Conservation (phyloP, 228 moss, liverwort and hornwort genomes). For the Sphagnum magellanicum region DNA sequence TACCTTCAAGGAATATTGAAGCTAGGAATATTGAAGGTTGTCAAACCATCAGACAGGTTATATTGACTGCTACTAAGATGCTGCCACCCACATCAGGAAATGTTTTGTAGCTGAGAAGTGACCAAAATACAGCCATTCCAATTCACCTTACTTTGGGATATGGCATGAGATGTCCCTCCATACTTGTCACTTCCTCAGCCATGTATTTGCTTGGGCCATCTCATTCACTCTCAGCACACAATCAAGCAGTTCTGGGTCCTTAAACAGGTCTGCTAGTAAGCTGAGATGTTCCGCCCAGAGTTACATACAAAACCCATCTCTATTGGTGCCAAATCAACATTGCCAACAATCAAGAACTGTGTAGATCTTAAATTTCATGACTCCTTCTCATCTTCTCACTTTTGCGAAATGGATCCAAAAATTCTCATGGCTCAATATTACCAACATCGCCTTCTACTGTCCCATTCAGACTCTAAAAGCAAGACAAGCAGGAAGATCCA, state of each 20-base stretch:
- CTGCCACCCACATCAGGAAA: slow-evolving; percentile 96
- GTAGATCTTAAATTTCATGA: no score
- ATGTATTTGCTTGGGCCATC: slow-evolving; percentile 50
- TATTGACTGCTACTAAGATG: slow-evolving; percentile 51
- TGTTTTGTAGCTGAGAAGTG: slow-evolving; percentile 37
- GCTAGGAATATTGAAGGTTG: no score
- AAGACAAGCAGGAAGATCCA: no score
- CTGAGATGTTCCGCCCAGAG: slow-evolving; percentile 86
- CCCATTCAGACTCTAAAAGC: no score
- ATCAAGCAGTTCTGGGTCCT: slow-evolving; percentile 56
- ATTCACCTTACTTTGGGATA: slow-evolving; percentile 64
- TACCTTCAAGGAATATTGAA: no score
- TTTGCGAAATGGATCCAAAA: no score
- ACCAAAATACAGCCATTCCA: slow-evolving; percentile 43
- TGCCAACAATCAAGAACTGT: no score
- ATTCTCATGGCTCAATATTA: no score
- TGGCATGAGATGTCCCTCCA: slow-evolving; percentile 65
- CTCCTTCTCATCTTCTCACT: no score
- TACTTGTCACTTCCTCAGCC: slow-evolving; percentile 48
- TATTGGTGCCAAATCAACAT: no score
- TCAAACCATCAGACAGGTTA: slow-evolving; percentile 30
- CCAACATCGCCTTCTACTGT: no score
- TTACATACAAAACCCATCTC: slow-evolving; percentile 78
- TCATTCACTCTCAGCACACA: slow-evolving; percentile 62
- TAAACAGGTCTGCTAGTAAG: slow-evolving; percentile 38